A percentile compares a stretch with the other conserved stretches of the same genome.
Evolutionary conservation across 257 asterid species (phyloP).

Genomic region (Petunia secreta): DNA sequence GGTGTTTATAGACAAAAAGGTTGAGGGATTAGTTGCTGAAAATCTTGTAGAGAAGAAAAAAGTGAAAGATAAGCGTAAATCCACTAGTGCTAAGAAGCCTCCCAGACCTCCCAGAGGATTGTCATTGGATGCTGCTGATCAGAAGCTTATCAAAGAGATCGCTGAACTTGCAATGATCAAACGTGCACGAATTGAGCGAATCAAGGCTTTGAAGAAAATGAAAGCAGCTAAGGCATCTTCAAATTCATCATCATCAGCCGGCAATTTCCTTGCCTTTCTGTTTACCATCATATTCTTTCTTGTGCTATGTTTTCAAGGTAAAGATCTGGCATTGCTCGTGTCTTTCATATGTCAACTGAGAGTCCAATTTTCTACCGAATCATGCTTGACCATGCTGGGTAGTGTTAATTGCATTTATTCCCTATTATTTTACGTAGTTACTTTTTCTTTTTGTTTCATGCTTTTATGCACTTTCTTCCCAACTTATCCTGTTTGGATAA

Average conservation of each 20-base stretch:
- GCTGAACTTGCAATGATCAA: conserved; percentile 68
- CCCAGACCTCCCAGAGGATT: conserved; percentile 85
- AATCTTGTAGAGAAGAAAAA: conserved; percentile 39
- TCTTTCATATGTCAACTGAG: not conserved
- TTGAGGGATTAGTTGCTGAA: not conserved
- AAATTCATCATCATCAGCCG: conserved; percentile 46
- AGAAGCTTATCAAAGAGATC: conserved; percentile 75
- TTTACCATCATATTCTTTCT: conserved; percentile 68
- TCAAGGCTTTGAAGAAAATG: conserved; percentile 75
- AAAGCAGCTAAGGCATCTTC: conserved; percentile 60
- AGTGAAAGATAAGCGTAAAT: conserved; percentile 56
- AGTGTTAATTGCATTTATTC: too few species aligned
- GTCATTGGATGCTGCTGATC: conserved; percentile 87
- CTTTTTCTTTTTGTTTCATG: too few species aligned
- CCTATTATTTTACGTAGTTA: too few species aligned
- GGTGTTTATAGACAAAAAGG: conserved; percentile 28
- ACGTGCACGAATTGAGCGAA: conserved; percentile 77
- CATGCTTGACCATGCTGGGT: not conserved
- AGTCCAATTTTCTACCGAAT: not conserved
- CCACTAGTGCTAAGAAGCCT: conserved; percentile 63
- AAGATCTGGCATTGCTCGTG: not conserved
- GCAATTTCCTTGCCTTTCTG: conserved; percentile 65
- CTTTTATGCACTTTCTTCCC: not conserved
- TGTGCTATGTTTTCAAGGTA: conserved; percentile 74
- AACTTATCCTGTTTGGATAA: not conserved